Evolutionary conservation across 768 basidiomycete species (phyloP).

Genomic region (Calvatia gigantea): DNA sequence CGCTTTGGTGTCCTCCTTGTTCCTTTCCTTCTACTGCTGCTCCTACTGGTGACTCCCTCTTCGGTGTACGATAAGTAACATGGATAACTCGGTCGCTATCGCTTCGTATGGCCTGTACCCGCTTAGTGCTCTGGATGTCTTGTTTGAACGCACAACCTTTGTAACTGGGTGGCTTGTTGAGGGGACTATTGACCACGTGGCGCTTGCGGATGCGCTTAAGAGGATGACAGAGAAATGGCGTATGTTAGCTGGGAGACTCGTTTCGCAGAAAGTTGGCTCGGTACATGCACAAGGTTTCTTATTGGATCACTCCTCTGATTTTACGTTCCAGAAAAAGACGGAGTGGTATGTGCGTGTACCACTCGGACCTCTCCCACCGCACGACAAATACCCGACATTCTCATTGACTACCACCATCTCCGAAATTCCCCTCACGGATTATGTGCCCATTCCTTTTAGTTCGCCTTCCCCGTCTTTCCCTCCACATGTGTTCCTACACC

Average conservation of each 20-base stretch:
- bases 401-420: constrained; percentile 32
- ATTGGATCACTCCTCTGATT: background rate
- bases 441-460: constrained; percentile 30
- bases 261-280: constrained; percentile 18
- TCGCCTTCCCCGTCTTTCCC: constrained; percentile 32
- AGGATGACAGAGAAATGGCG: constrained; percentile 29
- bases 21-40: too few relatives aligned
- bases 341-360: constrained; percentile 36
- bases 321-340: constrained; percentile 20
- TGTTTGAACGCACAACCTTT: constrained; percentile 30
- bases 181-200: constrained; percentile 32
- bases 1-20: too few relatives aligned
- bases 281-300: too few relatives aligned
- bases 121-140: constrained; percentile 33
- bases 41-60: too few relatives aligned
- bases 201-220: constrained; percentile 26
- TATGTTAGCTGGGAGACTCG: constrained; percentile 23
- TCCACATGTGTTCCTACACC: constrained; percentile 32
- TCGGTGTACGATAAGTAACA: background rate
- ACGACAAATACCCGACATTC: constrained; percentile 29
- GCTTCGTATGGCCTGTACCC: constrained; percentile 23
- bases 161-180: constrained; percentile 42
- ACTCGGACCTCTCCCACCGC: constrained; percentile 26
- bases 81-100: background rate
- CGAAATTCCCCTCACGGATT: constrained; percentile 30